Evolutionary conservation across 2,329 filamentous ascomycete species (phyloP).

Genomic region (Nemania sp.): DNA sequence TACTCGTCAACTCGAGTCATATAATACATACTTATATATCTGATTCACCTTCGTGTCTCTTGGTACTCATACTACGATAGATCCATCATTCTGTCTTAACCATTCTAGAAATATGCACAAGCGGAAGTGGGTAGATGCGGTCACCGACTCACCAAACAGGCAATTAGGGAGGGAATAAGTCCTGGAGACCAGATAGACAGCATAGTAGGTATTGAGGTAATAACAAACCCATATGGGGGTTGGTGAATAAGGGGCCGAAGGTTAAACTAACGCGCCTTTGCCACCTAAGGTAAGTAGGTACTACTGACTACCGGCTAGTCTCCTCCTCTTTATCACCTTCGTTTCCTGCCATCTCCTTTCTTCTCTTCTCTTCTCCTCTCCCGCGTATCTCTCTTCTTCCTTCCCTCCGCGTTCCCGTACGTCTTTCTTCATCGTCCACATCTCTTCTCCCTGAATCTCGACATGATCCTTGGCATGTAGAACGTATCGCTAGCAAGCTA

Average conservation of each 20-base stretch:
- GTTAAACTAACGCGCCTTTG: too few species aligned
- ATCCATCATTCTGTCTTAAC: too few species aligned
- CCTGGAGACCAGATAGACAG: conserved; percentile 5
- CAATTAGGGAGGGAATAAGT: neutral
- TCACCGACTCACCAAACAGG: neutral
- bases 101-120: neutral
- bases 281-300: too few species aligned
- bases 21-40: too few species aligned
- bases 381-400: neutral
- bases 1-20: too few species aligned
- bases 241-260: too few species aligned
- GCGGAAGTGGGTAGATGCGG: neutral
- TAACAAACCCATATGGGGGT: too few species aligned
- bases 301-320: neutral
- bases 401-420: neutral
- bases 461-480: conserved; percentile 3
- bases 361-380: neutral
- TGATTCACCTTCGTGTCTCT: too few species aligned
- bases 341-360: neutral
- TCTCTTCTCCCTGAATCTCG: conserved; percentile 4
- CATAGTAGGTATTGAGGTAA: conserved; percentile 15
- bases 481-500: conserved; percentile 8
- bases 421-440: neutral
- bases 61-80: too few species aligned
- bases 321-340: neutral